Conservation (phyloP, 2,329 filamentous ascomycete species). For the Botrytis byssoidea region DNA sequence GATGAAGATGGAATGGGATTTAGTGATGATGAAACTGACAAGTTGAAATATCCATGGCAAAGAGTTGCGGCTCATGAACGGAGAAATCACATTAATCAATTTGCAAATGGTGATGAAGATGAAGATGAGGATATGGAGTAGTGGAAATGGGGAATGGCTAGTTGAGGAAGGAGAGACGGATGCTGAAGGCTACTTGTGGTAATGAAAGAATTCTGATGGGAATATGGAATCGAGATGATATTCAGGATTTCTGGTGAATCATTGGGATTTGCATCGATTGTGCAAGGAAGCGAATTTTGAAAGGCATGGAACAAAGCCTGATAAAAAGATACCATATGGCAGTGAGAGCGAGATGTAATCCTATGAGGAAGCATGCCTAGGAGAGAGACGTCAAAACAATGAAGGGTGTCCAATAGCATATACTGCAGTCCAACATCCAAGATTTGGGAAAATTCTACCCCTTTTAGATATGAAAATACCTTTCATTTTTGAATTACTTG, state of each 20-base stretch:
- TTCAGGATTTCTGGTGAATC: background rate
- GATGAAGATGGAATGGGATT: slow-evolving; percentile 32
- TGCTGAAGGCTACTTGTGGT: background rate
- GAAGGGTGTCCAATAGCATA: background rate
- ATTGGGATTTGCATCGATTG: background rate
- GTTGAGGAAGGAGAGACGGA: background rate
- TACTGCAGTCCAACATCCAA: background rate
- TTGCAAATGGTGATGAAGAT: background rate
- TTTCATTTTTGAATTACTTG: background rate
- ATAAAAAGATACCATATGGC: background rate
- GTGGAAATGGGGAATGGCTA: background rate
- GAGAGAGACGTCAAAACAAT: background rate
- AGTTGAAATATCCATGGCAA: slow-evolving; percentile 34
- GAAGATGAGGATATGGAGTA: slow-evolving; percentile 4
- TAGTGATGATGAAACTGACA: slow-evolving; percentile 34
- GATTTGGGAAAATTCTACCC: background rate
- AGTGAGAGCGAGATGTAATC: background rate
- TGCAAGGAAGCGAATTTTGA: background rate
- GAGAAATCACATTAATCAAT: background rate
- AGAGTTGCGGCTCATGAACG: background rate
- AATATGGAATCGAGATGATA: background rate
- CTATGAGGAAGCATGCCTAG: background rate
- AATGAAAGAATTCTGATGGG: background rate
- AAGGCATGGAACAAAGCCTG: background rate
- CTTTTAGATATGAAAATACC: background rate